Base-by-base conservation (phyloP, 1,284 basidiomycete species). In the Coniophora puteana region DNA sequence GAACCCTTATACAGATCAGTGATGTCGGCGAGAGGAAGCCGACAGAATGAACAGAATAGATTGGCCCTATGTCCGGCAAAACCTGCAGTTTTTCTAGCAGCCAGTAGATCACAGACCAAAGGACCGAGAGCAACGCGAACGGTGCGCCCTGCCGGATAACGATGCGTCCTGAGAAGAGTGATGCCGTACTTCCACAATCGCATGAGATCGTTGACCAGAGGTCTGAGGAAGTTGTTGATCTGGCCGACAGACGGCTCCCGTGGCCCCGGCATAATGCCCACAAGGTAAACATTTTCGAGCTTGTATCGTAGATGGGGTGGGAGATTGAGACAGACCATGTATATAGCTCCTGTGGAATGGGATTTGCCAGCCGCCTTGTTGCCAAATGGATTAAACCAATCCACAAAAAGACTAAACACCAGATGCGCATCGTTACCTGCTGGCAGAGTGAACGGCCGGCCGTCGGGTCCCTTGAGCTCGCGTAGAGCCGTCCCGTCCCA, bases 31-130 rank as follows among this genome's bases (percentile, higher is more conserved):
- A 40, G 41, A 12, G 36, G 13, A 13, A 43, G 18, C 7, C 11
- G 31, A 44, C 61, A 67, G 20, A 58, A 49, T 4, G 57, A 53
- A 46, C 63, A 66, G 36, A 59, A 61, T 26, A 47, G 43, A 20
- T 55, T 40, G 23, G 51, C 48, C 10, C 39, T 41, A 37, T 49
- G 47, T 8, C 49, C 50, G 18, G 52, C 46, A 33, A 49, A 36
- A 20, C 50, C 53, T 18, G 46, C 39, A n/a, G 55, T 33, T 33
- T 62, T 59, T 3, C 51, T 40, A 12, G 52, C 49, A n/a, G 51
- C 61, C 1, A 48, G 52, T 17, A 61, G 43, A 34, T 65, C 59
- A 33, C 49, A 51, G 16, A 65, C 48, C 14, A 52, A 38, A 8
- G 51, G 44, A 14, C 48, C 47, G 10, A 64, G 27, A 8, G 52